Evolutionary conservation across 176 grass and related monocot species (phyloP).

Genomic region (Musa acuminata): DNA sequence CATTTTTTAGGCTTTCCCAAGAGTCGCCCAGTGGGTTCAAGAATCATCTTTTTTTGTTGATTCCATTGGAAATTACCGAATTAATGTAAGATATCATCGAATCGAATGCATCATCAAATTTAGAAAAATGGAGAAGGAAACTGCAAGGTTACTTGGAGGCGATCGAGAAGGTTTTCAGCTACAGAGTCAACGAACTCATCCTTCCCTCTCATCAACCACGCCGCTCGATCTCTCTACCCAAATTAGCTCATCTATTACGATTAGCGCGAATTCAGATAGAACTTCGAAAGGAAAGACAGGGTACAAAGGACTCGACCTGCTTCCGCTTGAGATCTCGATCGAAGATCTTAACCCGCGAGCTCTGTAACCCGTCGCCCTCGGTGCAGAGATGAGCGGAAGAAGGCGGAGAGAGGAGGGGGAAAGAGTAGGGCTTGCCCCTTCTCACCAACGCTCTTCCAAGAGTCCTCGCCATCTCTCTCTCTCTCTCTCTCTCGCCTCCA

Average conservation of each 20-base stretch:
- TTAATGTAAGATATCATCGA: too few relatives aligned
- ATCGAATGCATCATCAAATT: background rate
- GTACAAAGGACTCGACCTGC: background rate
- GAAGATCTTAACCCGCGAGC: conserved; percentile 57
- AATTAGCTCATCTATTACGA: background rate
- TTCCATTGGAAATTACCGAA: too few relatives aligned
- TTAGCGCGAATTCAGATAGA: background rate
- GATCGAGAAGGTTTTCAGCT: conserved; percentile 75
- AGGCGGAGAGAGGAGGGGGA: background rate
- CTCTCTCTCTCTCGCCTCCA: too few relatives aligned
- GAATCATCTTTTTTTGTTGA: too few relatives aligned
- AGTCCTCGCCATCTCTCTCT: conserved; percentile 5
- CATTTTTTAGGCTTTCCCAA: background rate
- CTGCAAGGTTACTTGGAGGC: conserved; percentile 36
- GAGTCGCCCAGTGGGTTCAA: too few relatives aligned
- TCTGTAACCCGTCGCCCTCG: conserved; percentile 11
- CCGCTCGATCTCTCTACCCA: conserved; percentile 70
- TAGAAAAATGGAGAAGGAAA: background rate
- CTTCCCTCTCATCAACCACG: conserved; percentile 56
- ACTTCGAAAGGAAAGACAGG: background rate
- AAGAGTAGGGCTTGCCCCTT: background rate
- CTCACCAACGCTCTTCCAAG: background rate
- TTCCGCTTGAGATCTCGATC: conserved; percentile 75
- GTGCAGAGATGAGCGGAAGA: conserved; percentile 17
- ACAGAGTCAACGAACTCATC: conserved; percentile 48